A percentile compares a stretch with the other conserved stretches of the same genome.
phyloP scores from a whole-genome alignment of 208 protist species.

The Crithidia thermophila region DNA sequence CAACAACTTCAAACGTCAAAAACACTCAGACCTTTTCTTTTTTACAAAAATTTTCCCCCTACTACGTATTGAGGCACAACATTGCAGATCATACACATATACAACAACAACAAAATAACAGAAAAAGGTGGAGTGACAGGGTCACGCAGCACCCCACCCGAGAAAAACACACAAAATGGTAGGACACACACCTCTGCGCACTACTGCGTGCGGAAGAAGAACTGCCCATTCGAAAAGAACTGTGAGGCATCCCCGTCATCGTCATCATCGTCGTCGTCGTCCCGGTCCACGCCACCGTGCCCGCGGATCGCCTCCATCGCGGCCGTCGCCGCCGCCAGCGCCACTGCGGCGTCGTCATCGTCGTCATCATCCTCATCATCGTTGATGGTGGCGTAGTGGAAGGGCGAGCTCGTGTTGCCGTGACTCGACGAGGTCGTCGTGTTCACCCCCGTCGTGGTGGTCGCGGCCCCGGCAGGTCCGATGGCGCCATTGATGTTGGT shows the following conservation, averaged over 20 bases:
- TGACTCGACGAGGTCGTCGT: neutral
- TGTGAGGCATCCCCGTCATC: conserved; percentile 20
- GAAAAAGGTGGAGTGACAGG: no score
- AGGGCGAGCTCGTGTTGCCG: neutral
- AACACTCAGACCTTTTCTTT: no score
- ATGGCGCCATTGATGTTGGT: neutral
- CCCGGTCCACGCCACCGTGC: conserved; percentile 19
- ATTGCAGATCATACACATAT: no score
- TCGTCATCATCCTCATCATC: conserved; percentile 40
- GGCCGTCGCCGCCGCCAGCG: conserved; percentile 32
- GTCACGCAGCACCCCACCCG: neutral
- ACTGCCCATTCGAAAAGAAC: conserved; percentile 32
- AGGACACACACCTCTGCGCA: neutral
- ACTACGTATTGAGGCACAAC: no score
- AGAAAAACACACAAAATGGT: neutral
- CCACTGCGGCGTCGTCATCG: conserved; percentile 28
- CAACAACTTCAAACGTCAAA: no score
- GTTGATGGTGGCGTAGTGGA: conserved; percentile 24
- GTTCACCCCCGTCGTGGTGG: no score
- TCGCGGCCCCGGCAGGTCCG: neutral
- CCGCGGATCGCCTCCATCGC: conserved; percentile 33
- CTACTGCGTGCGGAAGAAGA: conserved; percentile 32
- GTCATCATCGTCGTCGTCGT: conserved; percentile 31
- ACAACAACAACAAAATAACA: neutral
- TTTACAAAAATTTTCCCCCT: no score